Evolutionary conservation across 1,284 basidiomycete species (phyloP).

Genomic region (Cryptococcus deneoformans): DNA sequence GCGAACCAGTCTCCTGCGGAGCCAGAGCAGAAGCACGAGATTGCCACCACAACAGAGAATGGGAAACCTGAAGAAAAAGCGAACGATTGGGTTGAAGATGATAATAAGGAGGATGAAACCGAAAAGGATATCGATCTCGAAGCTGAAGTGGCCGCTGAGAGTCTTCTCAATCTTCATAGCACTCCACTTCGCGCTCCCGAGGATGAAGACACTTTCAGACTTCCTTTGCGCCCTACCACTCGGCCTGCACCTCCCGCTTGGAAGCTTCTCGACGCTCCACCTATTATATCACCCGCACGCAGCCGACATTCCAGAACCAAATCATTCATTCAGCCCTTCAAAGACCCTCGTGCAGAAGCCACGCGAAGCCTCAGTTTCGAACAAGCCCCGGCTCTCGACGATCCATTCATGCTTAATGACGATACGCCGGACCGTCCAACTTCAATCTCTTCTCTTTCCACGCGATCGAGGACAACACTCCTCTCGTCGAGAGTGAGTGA

Average conservation of each 20-base stretch:
- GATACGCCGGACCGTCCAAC: slow-evolving; percentile 3
- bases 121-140: neutral
- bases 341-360: slow-evolving; percentile 14
- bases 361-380: slow-evolving; percentile 12
- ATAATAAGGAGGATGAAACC: neutral
- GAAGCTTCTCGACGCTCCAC: slow-evolving; percentile 4
- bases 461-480: neutral
- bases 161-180: slow-evolving; percentile 13
- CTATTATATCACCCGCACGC: slow-evolving; percentile 2
- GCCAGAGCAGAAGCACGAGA: neutral
- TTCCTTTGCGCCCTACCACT: neutral
- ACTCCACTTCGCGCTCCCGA: slow-evolving; percentile 11
- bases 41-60: neutral
- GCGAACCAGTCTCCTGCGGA: neutral
- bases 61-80: neutral
- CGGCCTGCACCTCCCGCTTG: neutral
- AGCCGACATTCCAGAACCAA: slow-evolving; percentile 1
- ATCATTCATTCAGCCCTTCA: slow-evolving; percentile 18
- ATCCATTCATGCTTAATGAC: slow-evolving; percentile 7
- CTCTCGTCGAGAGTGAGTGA: neutral
- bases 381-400: slow-evolving; percentile 5
- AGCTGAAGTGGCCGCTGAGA: slow-evolving; percentile 14
- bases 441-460: neutral
- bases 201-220: neutral
- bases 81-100: neutral